Base-by-base conservation (phyloP, 208 protist species). In the Leishmania gerbilli region DNA sequence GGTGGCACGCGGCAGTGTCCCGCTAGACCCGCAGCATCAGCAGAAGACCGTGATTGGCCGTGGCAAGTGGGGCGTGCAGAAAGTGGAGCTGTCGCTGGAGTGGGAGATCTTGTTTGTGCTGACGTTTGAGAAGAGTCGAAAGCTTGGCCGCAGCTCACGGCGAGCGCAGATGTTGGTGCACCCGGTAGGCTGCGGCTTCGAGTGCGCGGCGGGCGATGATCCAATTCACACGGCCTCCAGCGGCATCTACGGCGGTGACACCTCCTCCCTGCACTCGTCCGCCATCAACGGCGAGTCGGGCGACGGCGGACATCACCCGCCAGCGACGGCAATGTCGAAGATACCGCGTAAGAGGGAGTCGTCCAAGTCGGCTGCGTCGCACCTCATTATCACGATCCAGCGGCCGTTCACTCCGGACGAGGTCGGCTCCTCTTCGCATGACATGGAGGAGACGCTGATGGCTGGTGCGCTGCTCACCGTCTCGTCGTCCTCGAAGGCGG, bases 81-180 rank as follows among this genome's bases (percentile, higher is more conserved):
- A 84, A 76, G 90, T 97, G 31, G 84, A 86, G n/a, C 82, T 97
- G 31, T 89, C 90, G 45, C 78, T 97, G 27, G 92, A 97, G 87
- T 97, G 94, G 88, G 87, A 93, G 81, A 88, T 94, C 51, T 88
- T 96, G 77, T 84, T 96, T 76, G 89, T 97, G 68, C 72, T 97
- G 45, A 92, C 90, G 79, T 95, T 96, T 76, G 90, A 94, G 76
- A 89, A 88, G 84, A 89, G 83, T 47, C 75, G 86, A 34, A 74
- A 77, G 1, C 82, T 96, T 49, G 82, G 89, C 62, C 82, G 82
- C 71, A 81, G 85, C 76, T 84, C 84, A 60, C 83, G 82, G 13
- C 85, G 80, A 6, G 84, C 84, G 34, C 89, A 92, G 69, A 91
- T 94, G 88, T 56, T 96, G 27, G 91, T 97, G 56, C 95, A 97